phyloP scores from a whole-genome alignment of 371 early-diverging fungal species.

The Apophysomyces elegans region DNA sequence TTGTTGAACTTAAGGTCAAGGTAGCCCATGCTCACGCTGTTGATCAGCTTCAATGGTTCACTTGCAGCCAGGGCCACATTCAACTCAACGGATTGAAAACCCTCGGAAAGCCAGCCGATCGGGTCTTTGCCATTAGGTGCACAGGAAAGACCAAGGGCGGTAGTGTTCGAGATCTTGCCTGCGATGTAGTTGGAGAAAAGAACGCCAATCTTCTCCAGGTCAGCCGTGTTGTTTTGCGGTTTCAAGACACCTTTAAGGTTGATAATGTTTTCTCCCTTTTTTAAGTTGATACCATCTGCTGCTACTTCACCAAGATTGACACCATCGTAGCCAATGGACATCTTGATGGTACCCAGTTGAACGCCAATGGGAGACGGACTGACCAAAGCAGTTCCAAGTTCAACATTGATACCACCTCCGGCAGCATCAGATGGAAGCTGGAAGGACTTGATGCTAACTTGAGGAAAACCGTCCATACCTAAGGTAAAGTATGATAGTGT shows the following conservation, averaged over 20 bases:
- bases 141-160: constrained; percentile 61
- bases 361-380: constrained; percentile 68
- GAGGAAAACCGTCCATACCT: constrained; percentile 64
- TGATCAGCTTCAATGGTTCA: constrained; percentile 54
- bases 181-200: constrained; percentile 63
- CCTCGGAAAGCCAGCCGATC: constrained; percentile 62
- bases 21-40: constrained; percentile 56
- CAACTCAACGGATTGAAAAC: constrained; percentile 56
- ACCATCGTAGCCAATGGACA: constrained; percentile 56
- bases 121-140: constrained; percentile 62
- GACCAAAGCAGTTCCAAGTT: constrained; percentile 56
- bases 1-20: constrained; percentile 56
- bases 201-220: constrained; percentile 47
- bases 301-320: constrained; percentile 56
- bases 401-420: constrained; percentile 60
- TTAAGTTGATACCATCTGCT: constrained; percentile 50
- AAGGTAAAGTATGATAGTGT: neutral
- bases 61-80: constrained; percentile 54
- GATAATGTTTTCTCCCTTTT: constrained; percentile 53
- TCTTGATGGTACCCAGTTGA: constrained; percentile 58
- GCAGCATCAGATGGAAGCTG: constrained; percentile 62
- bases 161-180: constrained; percentile 52
- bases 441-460: constrained; percentile 59
- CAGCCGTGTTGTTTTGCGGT: constrained; percentile 53
- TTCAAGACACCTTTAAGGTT: constrained; percentile 56